Evolutionary conservation across 371 early-diverging fungal genomes (phyloP).

Genomic region (Entomophthora muscae): DNA sequence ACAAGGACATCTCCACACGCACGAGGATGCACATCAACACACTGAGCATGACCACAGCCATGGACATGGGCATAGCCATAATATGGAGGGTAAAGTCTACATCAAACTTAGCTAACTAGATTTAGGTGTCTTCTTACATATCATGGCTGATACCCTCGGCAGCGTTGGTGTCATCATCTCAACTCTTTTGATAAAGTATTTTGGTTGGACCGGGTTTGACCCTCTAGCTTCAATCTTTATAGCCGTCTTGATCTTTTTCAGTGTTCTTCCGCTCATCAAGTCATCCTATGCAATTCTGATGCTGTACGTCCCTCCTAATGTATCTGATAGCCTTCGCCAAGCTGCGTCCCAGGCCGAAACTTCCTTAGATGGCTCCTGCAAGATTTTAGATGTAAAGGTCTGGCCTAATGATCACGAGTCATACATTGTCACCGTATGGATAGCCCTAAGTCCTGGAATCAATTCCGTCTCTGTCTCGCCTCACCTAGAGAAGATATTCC

Average conservation of each 20-base stretch:
- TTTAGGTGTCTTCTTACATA: constrained; percentile 80
- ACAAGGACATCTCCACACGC: too few relatives aligned
- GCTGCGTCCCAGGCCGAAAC: neutral
- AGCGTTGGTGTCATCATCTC: constrained; percentile 90
- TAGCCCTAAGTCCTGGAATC: neutral
- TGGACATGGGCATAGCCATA: constrained; percentile 34
- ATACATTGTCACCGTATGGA: neutral
- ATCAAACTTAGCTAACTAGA: constrained; percentile 10
- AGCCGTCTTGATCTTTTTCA: constrained; percentile 64
- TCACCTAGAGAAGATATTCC: neutral
- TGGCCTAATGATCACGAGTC: constrained; percentile 8
- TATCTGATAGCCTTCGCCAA: neutral
- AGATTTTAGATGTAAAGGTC: constrained; percentile 7
- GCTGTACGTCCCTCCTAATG: constrained; percentile 28
- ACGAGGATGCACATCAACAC: constrained; percentile 24
- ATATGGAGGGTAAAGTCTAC: constrained; percentile 41
- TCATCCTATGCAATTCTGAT: constrained; percentile 40
- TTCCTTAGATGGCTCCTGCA: neutral
- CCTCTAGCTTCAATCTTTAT: constrained; percentile 89
- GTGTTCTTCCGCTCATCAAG: constrained; percentile 68
- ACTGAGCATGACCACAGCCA: constrained; percentile 55
- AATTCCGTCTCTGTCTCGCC: neutral
- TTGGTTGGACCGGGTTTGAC: constrained; percentile 89
- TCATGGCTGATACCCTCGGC: constrained; percentile 89
- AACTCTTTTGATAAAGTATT: constrained; percentile 67